These are phyloP conservation scores for Solanum hybrid DNA, from an alignment of 305 asterid genomes.

Conservation along the genomic window DNA sequence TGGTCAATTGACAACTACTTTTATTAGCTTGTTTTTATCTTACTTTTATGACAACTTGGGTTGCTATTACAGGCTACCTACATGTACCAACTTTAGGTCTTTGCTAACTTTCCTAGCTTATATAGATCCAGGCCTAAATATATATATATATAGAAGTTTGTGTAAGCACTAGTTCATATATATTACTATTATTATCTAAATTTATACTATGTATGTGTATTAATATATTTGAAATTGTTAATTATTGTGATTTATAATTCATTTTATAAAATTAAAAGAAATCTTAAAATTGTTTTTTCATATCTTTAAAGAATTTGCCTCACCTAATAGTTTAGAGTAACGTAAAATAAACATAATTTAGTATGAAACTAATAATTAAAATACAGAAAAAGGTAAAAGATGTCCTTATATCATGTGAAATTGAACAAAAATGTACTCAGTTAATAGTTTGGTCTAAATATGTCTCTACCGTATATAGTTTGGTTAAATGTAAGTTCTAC, in stretches of 20 bases:
- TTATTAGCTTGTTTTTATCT: constrained; percentile 31
- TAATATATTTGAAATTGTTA: too few relatives aligned
- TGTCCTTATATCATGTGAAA: neutral
- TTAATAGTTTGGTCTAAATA: neutral
- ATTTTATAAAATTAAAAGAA: too few relatives aligned
- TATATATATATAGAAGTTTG: neutral
- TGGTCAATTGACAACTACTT: constrained; percentile 38
- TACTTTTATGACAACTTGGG: constrained; percentile 23
- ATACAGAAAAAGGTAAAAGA: too few relatives aligned
- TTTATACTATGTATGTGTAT: neutral
- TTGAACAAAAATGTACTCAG: neutral
- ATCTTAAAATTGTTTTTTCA: neutral
- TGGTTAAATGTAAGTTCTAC: neutral
- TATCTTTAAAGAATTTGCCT: neutral
- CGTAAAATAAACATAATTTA: neutral
- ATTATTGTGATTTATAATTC: too few relatives aligned
- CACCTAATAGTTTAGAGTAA: neutral
- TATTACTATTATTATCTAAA: too few relatives aligned
- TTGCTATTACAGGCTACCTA: neutral
- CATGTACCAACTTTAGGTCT: neutral
- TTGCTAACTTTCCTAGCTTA: neutral
- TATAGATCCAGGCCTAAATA: neutral
- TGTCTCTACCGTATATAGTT: neutral
- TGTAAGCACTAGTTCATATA: neutral
- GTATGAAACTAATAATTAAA: neutral